Evolutionary conservation across 2,329 filamentous ascomycete species (phyloP).

Genomic region (Neoscytalidium dimidiatum): DNA sequence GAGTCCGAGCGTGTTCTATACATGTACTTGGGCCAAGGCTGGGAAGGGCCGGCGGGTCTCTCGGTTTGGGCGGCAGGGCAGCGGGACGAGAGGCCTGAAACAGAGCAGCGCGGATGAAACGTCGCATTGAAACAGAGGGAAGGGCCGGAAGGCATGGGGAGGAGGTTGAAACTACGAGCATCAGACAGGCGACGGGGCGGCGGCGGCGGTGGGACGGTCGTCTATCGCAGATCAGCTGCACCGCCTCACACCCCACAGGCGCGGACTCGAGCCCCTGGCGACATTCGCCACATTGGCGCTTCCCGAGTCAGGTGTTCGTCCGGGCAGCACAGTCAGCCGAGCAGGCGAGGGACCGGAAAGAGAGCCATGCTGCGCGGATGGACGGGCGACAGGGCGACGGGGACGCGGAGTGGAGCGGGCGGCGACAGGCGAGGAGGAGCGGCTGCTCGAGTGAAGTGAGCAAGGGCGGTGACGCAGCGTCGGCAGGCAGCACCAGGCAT

Average conservation of each 20-base stretch:
- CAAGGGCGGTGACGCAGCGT: neutral
- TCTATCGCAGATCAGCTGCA: slow-evolving; percentile 16
- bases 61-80: neutral
- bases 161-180: neutral
- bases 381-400: neutral
- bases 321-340: neutral
- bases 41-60: neutral
- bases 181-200: neutral
- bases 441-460: neutral
- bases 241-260: slow-evolving; percentile 14
- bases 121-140: slow-evolving; percentile 12
- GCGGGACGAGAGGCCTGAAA: slow-evolving; percentile 4
- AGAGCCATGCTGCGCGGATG: slow-evolving; percentile 7
- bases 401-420: neutral
- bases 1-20: slow-evolving; percentile 8
- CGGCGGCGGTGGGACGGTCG: too few species aligned
- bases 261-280: neutral
- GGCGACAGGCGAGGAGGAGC: neutral
- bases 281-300: neutral
- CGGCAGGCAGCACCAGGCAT: neutral
- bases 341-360: neutral
- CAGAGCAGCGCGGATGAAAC: slow-evolving; percentile 12
- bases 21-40: slow-evolving; percentile 2
- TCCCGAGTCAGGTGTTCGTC: neutral
- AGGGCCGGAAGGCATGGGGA: neutral